Base-by-base conservation (phyloP, 257 asterid genomes). In the Craterostigma plantagineum region DNA sequence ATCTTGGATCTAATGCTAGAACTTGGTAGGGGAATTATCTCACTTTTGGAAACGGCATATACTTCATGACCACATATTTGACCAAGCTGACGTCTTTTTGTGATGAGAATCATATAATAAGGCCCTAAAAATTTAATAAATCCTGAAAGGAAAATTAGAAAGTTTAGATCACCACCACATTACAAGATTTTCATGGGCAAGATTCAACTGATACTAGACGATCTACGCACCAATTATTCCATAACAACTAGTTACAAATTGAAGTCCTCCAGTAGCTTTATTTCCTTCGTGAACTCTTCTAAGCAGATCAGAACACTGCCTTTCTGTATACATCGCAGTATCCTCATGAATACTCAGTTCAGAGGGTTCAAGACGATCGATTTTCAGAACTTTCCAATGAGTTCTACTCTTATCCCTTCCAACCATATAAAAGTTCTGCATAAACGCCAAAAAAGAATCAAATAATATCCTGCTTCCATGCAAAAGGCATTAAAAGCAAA, bases 121-220 rank as follows among this genome's bases (percentile, higher is more conserved):
- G 97, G 93, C 43, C 93, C 94, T 80, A 86, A 72, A 68, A 86
- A 73, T 55, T 68, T 86, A 40, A 81, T 57, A 57, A 86, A 81
- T 17, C 97, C 97, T 86, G 66, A 35, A 56, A 53, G 36, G 18
- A 41, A 49, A 41, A 34, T 7, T 14, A 13, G 45, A 7, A 37
- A 42, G 7, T 1, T 14, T 14, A 14, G 13, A 18, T 18, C n/a
- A 50, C 30, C 30, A 23, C 6, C 30, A 23, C 2, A 23, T 6
- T 23, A 23, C 30, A 34, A 50, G 14, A 33, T n/a, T 17, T 38
- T 38, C 30, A 35, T 10, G 23, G 12, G 9, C 43, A 14, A 41
- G 38, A 14, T 16, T 17, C 30, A n/a, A 37, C 38, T 42, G 35
- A 13, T 45, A 18, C 12, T 37, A 42, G 34, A 49, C 38, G 40